Evolutionary conservation across 768 basidiomycete species (phyloP).

Genomic region (Saitozyma sp.): DNA sequence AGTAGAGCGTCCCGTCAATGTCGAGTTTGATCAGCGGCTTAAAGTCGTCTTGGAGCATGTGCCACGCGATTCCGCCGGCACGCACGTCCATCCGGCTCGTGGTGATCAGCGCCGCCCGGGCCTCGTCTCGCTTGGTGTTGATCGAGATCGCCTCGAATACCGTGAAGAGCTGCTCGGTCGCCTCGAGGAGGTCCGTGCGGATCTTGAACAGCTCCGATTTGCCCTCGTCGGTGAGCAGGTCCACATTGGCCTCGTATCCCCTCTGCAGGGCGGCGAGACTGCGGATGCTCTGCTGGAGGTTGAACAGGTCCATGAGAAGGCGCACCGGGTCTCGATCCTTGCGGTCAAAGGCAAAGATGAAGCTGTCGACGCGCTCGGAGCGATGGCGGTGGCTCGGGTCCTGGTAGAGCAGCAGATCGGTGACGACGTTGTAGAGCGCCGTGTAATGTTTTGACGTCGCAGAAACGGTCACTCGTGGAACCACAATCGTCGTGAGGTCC

Average conservation of each 20-base stretch:
- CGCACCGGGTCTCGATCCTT: slow-evolving; percentile 32
- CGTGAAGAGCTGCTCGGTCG: slow-evolving; percentile 75
- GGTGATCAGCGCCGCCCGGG: slow-evolving; percentile 64
- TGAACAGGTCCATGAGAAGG: slow-evolving; percentile 43
- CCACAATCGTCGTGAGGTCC: slow-evolving; percentile 78
- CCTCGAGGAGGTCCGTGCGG: slow-evolving; percentile 68
- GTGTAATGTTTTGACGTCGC: slow-evolving; percentile 80
- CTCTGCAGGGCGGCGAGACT: slow-evolving; percentile 54
- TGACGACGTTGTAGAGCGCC: slow-evolving; percentile 81
- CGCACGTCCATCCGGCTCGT: slow-evolving; percentile 77
- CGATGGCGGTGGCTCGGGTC: slow-evolving; percentile 80
- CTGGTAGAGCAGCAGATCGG: slow-evolving; percentile 82
- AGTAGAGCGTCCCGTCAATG: slow-evolving; percentile 73
- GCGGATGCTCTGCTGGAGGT: slow-evolving; percentile 70
- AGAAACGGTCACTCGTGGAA: slow-evolving; percentile 82
- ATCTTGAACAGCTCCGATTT: slow-evolving; percentile 64
- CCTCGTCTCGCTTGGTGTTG: slow-evolving; percentile 75
- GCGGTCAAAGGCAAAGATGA: slow-evolving; percentile 78
- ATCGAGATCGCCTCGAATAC: slow-evolving; percentile 75
- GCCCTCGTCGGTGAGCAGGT: slow-evolving; percentile 54
- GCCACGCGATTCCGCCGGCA: slow-evolving; percentile 86
- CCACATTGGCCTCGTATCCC: slow-evolving; percentile 52
- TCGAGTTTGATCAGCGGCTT: slow-evolving; percentile 81
- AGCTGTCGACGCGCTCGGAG: slow-evolving; percentile 72
- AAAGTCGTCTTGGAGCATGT: slow-evolving; percentile 71